Evolutionary conservation across 352 stramenopile species (phyloP), one percentile per base, ranked within the genome.

Genomic region (Globisporangium solare): DNA sequence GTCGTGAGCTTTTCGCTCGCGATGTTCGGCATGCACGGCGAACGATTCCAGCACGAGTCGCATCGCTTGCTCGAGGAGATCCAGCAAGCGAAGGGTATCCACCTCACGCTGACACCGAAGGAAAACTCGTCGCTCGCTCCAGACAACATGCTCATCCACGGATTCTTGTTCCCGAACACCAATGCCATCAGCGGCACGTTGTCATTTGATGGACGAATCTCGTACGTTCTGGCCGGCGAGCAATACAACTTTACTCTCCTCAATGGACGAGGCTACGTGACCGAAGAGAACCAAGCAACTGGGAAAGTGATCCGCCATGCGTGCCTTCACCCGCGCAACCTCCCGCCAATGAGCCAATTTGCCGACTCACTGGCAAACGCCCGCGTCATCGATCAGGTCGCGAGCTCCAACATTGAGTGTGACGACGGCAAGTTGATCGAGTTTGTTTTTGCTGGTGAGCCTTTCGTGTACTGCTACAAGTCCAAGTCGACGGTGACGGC

Each of bases 211-310:
- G 66, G 62, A 20, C 62, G 60, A n/a, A 40, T 74, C 14, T 63
- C 62, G 49, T 74, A 74, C 56, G 47, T 57, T 15, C 45, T 65
- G 51, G 18, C 48, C 13, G 53, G 51, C 50, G 13, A 35, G 15
- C 45, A 70, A 57, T 71, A 66, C 55, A 74, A 74, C 53, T 74
- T 71, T 49, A 74, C 66, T 27, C 20, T 74, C 17, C 14, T 71
- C 42, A 31, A 74, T 46, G 27, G 61, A 54, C 21, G 43, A 11
- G 66, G 47, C 15, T 74, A 60, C 57, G 40, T 67, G 42, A 71
- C 67, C 10, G 48, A 66, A 3, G 45, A 59, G 20, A 24, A 71
- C 46, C 12, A 57, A 14, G 22, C 35, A 11, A 60, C 54, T 1
- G 46, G 59, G 22, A 21, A 50, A 24, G 20, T 74, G 24, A 46